Percentiles rank a stretch among this genome's conserved stretches.
phyloP scores from a whole-genome alignment of 148 eudicot genomes.

The Polygonum maritimum region DNA sequence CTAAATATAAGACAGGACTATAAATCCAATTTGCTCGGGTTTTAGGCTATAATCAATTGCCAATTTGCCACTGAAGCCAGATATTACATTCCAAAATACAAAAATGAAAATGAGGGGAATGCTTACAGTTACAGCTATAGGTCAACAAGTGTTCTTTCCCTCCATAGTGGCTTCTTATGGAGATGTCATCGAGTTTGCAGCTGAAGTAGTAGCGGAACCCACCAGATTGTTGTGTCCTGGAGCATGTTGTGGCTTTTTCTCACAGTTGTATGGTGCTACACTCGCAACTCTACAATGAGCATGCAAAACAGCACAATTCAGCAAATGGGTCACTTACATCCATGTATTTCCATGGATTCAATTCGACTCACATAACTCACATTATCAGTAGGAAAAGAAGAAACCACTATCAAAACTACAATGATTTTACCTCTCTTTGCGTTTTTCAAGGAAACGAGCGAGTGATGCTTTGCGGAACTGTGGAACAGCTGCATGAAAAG shows the following conservation, averaged over 20 bases:
- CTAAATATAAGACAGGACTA: slow-evolving; percentile 1
- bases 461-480: slow-evolving; percentile 59
- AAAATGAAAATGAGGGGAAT: neutral
- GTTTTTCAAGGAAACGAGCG: slow-evolving; percentile 57
- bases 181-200: slow-evolving; percentile 7
- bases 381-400: no score
- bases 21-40: neutral
- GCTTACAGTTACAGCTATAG: neutral
- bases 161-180: neutral
- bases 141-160: neutral
- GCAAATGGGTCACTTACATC: neutral
- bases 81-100: slow-evolving; percentile 3
- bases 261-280: slow-evolving; percentile 8
- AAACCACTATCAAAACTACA: neutral
- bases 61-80: neutral
- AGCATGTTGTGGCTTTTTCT: slow-evolving; percentile 1
- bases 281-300: slow-evolving; percentile 5
- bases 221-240: slow-evolving; percentile 1
- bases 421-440: slow-evolving; percentile 45
- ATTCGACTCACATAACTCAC: neutral
- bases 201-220: neutral
- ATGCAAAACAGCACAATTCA: neutral
- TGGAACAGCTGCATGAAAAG: slow-evolving; percentile 46
- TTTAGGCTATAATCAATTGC: slow-evolving; percentile 3
- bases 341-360: neutral